Base-by-base conservation (phyloP, 805 yeast genomes). In the Hanseniaspora guilliermondii region DNA sequence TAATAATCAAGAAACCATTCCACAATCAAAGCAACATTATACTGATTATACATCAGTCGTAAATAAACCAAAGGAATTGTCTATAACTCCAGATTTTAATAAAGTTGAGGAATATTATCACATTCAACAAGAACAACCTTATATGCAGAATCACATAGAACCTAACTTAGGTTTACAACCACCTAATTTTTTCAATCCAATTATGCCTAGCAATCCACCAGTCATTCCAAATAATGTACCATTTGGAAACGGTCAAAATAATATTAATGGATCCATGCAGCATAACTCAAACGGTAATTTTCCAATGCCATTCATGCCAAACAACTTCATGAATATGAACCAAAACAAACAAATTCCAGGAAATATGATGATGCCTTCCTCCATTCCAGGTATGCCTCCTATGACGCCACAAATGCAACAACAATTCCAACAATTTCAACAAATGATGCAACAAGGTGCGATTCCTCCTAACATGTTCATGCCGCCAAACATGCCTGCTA, bases 121-220 rank as follows among this genome's bases (percentile, higher is more conserved):
- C 14, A 47, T 45, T 8, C 58, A 58, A 40, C 59, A 53, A 53
- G 58, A 53, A 58, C 62, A 47, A n/a, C 56, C 41, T 12, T 32
- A 27, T 5, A 32, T 25, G 8, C 25, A 47, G 14, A 40, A 35
- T 25, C 32, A 22, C 33, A 25, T 44, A 37, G 46, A 33, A 6
- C 21, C 53, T 49, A 42, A 58, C 56, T 19, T 32, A 24, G n/a
- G 53, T 38, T 60, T 58, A 42, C 54, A 53, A 24, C 56, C 48
- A 45, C 32, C 38, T 11, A 40, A 40, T 49, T 36, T 56, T 46
- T 61, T 59, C 32, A 60, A 60, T 19, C 68, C 60, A 38, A 62
- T 53, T 38, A 61, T 41, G 36, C 57, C 36, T 33, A 58, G 48
- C 30, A 52, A 35, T 4, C 57, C 37, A 12, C 49, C 40, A 11